Percentiles rank a stretch among this genome's conserved stretches.
phyloP scores from a whole-genome alignment of 2,329 filamentous ascomycete genomes.

The Diaporthe destruens region DNA sequence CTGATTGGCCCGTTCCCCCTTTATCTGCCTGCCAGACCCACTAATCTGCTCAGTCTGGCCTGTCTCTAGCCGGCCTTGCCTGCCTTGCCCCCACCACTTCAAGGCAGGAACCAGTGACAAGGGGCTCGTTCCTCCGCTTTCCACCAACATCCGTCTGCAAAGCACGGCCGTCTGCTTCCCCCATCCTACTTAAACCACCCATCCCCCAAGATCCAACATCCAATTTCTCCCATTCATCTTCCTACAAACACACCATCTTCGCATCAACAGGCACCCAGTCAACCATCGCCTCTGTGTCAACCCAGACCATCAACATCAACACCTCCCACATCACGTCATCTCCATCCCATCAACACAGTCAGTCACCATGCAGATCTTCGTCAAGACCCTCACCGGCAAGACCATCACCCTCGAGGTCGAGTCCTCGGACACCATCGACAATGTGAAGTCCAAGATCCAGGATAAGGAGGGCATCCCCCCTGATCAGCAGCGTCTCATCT shows the following conservation, averaged over 20 bases:
- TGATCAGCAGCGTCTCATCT: conserved; percentile 96
- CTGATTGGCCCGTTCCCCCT: conserved; percentile 2
- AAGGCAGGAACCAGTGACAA: conserved; percentile 30
- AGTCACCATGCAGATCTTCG: conserved; percentile 74
- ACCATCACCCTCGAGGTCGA: conserved; percentile 94
- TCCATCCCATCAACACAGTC: conserved; percentile 61
- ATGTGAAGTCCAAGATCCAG: conserved; percentile 97
- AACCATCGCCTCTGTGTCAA: not conserved
- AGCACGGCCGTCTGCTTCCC: conserved; percentile 35
- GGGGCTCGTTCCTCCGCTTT: conserved; percentile 31
- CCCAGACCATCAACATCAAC: conserved; percentile 19
- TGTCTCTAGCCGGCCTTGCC: conserved; percentile 11
- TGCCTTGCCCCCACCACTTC: conserved; percentile 21
- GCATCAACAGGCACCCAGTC: not conserved
- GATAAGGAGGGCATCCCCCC: conserved; percentile 98
- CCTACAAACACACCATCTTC: conserved; percentile 2
- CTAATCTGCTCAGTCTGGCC: conserved; percentile 6
- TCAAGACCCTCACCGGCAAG: conserved; percentile 91
- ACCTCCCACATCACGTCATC: conserved; percentile 74
- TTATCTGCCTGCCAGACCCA: conserved; percentile 20
- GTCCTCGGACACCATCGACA: conserved; percentile 92
- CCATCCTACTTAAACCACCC: conserved; percentile 34
- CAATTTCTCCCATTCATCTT: fast-evolving
- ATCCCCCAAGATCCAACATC: not conserved
- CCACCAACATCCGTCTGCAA: conserved; percentile 7